Conservation (phyloP, 2,329 filamentous ascomycete genomes). For the Westerdykella sp. region DNA sequence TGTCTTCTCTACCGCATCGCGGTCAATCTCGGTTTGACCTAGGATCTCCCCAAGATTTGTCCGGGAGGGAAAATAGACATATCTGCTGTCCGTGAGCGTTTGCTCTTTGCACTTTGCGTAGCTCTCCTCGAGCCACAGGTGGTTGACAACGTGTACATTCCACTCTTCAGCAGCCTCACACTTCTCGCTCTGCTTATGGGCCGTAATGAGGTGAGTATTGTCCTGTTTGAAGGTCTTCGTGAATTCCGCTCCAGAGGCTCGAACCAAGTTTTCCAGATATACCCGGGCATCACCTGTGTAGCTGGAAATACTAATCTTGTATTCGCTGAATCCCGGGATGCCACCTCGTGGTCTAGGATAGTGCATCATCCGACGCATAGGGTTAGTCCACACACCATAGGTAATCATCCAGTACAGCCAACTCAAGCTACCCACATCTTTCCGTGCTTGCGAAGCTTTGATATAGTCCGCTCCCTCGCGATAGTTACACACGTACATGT, state of each 20-base stretch:
- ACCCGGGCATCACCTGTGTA: slow-evolving; percentile 91
- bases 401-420: slow-evolving; percentile 94
- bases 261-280: slow-evolving; percentile 88
- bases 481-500: slow-evolving; percentile 83
- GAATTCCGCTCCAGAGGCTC: slow-evolving; percentile 75
- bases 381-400: slow-evolving; percentile 81
- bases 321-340: slow-evolving; percentile 69
- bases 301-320: slow-evolving; percentile 86
- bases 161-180: slow-evolving; percentile 88
- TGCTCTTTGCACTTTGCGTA: slow-evolving; percentile 82
- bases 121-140: slow-evolving; percentile 95
- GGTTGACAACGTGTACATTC: slow-evolving; percentile 85
- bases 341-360: slow-evolving; percentile 76
- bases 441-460: slow-evolving; percentile 66
- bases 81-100: slow-evolving; percentile 65
- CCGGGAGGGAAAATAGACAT: slow-evolving; percentile 77
- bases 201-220: slow-evolving; percentile 93
- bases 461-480: slow-evolving; percentile 76
- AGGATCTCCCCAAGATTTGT: slow-evolving; percentile 93
- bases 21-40: slow-evolving; percentile 78
- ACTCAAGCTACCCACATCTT: slow-evolving; percentile 83
- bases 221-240: slow-evolving; percentile 94
- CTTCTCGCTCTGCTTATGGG: slow-evolving; percentile 84
- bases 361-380: slow-evolving; percentile 74
- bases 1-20: slow-evolving; percentile 63